Base-by-base conservation (phyloP, 768 basidiomycete genomes). In the Pleurotus platypus region DNA sequence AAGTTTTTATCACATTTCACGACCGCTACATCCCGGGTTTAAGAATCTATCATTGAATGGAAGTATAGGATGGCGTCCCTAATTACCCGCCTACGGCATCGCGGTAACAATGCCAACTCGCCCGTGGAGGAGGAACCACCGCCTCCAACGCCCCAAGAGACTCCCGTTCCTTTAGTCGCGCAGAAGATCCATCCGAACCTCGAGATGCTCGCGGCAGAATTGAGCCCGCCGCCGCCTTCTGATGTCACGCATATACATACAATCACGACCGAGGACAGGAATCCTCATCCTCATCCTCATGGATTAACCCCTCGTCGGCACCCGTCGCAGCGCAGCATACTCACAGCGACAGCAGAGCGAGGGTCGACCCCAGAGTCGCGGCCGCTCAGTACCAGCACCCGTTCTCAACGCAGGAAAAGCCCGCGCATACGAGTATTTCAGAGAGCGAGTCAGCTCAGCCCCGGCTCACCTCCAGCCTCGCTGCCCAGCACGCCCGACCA, bases 151-250 rank as follows among this genome's bases (percentile, higher is more conserved):
- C 38, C 43, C 13, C 30, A 1, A 35, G 30, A 35, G 15, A 13
- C 13, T 20, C 30, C 26, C 13, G 22, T 24, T 30, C 20, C 26
- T 49, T 69, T 11, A 62, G 67, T 35, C 69, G 66, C 26, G 27
- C 27, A 30, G 27, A 74, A 68, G 61, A 77, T 78, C 40, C 76
- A 75, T 47, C 71, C 74, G 49, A 64, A 78, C 56, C 63, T 75
- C 24, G 67, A 72, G 56, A 66, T 68, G 37, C 62, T 73, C 20
- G 58, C 67, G 40, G 63, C 69, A n/a, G 63, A 68, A 27, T 22
- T 61, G 46, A 20, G 39, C 20, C 15, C 13, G 4, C 13, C 6
- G 27, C 6, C 27, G 7, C 6, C 50, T 16, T 40, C 50, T 55
- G 43, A 46, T 16, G 56, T 48, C 12, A 5, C 22, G 50, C 27